phyloP scores from a whole-genome alignment of 768 basidiomycete species.

The Podaxis sp. region DNA sequence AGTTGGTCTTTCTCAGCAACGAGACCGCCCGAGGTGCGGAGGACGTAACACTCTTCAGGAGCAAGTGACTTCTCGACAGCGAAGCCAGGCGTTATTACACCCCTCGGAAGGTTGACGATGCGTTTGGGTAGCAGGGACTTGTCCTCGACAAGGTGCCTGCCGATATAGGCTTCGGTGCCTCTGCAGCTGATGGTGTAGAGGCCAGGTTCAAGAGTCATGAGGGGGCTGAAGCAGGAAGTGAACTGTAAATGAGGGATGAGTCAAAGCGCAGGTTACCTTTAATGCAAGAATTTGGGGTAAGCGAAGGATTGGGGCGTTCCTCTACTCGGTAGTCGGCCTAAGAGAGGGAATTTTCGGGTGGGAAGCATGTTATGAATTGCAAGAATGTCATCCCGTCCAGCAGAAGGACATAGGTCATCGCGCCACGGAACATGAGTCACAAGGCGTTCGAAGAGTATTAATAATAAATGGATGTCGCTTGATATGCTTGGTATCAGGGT shows the following conservation, averaged over 20 bases:
- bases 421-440: no score
- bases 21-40: neutral
- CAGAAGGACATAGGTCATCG: no score
- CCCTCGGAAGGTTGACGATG: neutral
- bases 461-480: no score
- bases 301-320: neutral
- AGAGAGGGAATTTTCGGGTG: no score
- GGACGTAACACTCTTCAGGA: neutral
- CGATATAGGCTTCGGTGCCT: neutral
- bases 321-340: no score
- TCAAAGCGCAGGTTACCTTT: neutral
- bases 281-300: neutral
- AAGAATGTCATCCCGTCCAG: no score
- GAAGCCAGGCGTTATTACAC: neutral
- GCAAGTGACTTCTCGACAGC: neutral
- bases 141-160: neutral
- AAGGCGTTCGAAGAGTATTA: no score
- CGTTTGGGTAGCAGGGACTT: neutral
- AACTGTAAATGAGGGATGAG: neutral
- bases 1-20: neutral
- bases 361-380: no score
- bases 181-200: neutral
- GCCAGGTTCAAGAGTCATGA: neutral
- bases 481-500: no score
- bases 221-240: neutral